phyloP scores from a whole-genome alignment of 2,329 filamentous ascomycete genomes.

The Corinectria fuckeliana region DNA sequence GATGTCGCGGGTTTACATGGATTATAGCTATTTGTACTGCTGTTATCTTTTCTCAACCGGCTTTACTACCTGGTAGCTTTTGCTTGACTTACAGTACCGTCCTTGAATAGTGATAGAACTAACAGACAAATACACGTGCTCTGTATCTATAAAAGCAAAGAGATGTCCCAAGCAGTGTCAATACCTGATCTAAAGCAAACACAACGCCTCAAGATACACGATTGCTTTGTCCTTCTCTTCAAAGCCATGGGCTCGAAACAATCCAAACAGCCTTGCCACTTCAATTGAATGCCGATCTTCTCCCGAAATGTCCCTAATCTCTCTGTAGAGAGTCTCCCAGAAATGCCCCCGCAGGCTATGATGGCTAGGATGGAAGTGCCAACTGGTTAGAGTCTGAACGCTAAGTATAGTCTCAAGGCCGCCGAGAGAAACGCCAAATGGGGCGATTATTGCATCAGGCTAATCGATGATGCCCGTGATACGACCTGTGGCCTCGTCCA shows the following conservation, averaged over 20 bases:
- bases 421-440: constrained; percentile 39
- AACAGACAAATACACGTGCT: not conserved
- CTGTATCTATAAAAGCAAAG: not conserved
- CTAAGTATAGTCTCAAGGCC: constrained; percentile 32
- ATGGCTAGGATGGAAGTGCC: constrained; percentile 21
- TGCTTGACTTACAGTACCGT: not conserved
- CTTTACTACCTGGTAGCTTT: not conserved
- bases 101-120: not conserved
- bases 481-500: constrained; percentile 31
- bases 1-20: too few relatives aligned
- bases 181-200: constrained; percentile 4
- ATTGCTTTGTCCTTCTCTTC: constrained; percentile 8
- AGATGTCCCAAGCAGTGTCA: not conserved
- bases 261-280: constrained; percentile 19
- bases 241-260: constrained; percentile 13
- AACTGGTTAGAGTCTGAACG: constrained; percentile 13
- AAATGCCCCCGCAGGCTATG: constrained; percentile 13
- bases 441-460: constrained; percentile 32
- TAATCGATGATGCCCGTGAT: constrained; percentile 42
- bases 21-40: not conserved
- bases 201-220: constrained; percentile 9
- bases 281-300: constrained; percentile 12
- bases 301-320: constrained; percentile 6
- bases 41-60: not conserved
- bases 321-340: constrained; percentile 13